phyloP scores from a whole-genome alignment of 148 eudicot species.

The Oxyria digyna region DNA sequence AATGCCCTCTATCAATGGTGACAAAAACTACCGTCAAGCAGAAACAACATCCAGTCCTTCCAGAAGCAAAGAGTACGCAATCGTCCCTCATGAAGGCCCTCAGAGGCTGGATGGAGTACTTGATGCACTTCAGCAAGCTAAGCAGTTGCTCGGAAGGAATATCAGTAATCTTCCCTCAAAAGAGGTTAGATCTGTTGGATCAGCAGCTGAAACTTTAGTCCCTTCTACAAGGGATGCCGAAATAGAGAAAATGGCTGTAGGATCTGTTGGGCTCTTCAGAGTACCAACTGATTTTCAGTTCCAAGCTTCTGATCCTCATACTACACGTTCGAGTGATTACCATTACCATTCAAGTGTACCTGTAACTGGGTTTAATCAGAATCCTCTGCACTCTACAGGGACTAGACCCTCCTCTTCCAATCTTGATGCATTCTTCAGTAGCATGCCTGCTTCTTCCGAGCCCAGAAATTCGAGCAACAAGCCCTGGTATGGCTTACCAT shows the following conservation, averaged over 20 bases:
- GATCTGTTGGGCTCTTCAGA: slow-evolving; percentile 53
- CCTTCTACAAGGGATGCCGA: slow-evolving; percentile 15
- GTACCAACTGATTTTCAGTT: slow-evolving; percentile 45
- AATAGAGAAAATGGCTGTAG: slow-evolving; percentile 28
- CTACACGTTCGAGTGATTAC: slow-evolving; percentile 12
- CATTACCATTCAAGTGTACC: slow-evolving; percentile 11
- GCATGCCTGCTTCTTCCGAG: slow-evolving; percentile 7
- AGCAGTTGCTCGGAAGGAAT: slow-evolving; percentile 38
- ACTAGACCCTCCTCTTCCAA: slow-evolving; percentile 13
- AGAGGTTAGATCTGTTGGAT: slow-evolving; percentile 14
- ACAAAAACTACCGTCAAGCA: slow-evolving; percentile 6
- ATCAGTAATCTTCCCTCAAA: slow-evolving; percentile 17
- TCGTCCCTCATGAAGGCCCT: slow-evolving; percentile 24
- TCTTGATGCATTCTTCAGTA: slow-evolving; percentile 10
- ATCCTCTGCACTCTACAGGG: slow-evolving; percentile 15
- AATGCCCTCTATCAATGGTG: slow-evolving; percentile 7
- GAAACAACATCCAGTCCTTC: slow-evolving; percentile 15
- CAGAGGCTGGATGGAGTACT: slow-evolving; percentile 35
- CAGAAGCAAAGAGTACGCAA: slow-evolving; percentile 11
- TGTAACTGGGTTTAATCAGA: slow-evolving; percentile 11
- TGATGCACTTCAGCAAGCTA: slow-evolving; percentile 62
- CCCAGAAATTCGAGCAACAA: slow-evolving; percentile 9
- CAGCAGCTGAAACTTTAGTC: slow-evolving; percentile 15
- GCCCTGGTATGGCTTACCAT: slow-evolving; percentile 11
- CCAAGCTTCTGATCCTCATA: slow-evolving; percentile 25